Evolutionary conservation across 495 filamentous ascomycete species (phyloP).

Genomic region (Penicillium ochrochloron): DNA sequence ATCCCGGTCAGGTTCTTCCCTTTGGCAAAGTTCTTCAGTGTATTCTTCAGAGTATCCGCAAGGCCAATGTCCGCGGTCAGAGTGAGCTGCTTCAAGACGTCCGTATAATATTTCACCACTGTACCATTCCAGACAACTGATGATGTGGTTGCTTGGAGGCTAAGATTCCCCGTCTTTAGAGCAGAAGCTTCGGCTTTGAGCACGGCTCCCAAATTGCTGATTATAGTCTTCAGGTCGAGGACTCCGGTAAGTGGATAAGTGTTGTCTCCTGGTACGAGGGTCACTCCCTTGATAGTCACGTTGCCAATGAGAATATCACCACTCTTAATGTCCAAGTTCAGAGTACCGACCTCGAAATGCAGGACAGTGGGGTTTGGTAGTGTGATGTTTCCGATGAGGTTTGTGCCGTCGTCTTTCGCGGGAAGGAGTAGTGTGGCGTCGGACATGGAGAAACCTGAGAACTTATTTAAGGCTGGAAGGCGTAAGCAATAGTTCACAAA

Average conservation of each 20-base stretch:
- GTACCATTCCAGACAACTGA: conserved; percentile 38
- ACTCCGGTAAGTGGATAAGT: conserved; percentile 50
- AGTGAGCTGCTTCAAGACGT: conserved; percentile 36
- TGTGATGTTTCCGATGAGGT: conserved; percentile 43
- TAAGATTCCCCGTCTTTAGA: conserved; percentile 34
- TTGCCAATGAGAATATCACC: conserved; percentile 52
- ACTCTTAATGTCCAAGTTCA: conserved; percentile 37
- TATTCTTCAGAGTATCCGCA: conserved; percentile 37
- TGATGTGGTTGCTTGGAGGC: conserved; percentile 35
- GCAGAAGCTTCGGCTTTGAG: conserved; percentile 32
- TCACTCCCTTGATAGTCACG: conserved; percentile 58
- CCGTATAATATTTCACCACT: conserved; percentile 42
- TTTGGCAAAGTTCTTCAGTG: conserved; percentile 28
- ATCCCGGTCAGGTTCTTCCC: conserved; percentile 16
- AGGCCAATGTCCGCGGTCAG: conserved; percentile 37
- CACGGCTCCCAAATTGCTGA: conserved; percentile 34
- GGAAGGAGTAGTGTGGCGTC: conserved; percentile 33
- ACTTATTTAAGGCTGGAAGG: conserved; percentile 29
- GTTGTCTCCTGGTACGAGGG: conserved; percentile 64
- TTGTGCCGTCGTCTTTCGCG: conserved; percentile 35
- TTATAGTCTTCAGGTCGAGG: conserved; percentile 34
- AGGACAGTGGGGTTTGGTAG: conserved; percentile 45
- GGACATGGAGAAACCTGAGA: conserved; percentile 37
- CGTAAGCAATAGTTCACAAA: conserved; percentile 4
- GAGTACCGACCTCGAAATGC: conserved; percentile 41